Percentiles rank a stretch among this genome's conserved stretches.
Conservation (phyloP, 2,329 filamentous ascomycete species). For the Cyanodermella asteris region DNA sequence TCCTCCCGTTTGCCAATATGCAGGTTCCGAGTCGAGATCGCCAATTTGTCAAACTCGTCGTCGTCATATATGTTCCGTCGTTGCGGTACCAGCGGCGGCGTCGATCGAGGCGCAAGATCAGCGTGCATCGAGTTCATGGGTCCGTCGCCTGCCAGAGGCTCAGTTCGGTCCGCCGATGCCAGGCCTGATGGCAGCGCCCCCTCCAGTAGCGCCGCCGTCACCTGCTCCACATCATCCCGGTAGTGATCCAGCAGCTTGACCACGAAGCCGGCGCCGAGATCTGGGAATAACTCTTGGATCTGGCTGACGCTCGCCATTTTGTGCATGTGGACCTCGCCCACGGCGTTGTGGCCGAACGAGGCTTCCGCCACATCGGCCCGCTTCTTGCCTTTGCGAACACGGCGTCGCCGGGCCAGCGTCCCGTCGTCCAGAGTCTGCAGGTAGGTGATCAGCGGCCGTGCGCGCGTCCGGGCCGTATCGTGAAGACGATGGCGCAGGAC, state of each 20-base stretch:
- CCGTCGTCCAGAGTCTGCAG: constrained; percentile 23
- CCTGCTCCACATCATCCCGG: constrained; percentile 50
- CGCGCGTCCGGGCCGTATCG: constrained; percentile 38
- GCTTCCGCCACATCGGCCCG: no score
- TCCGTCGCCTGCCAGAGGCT: constrained; percentile 31
- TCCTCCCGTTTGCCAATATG: constrained; percentile 47
- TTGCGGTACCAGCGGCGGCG: constrained; percentile 21
- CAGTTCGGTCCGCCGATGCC: constrained; percentile 37
- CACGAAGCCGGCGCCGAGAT: constrained; percentile 66
- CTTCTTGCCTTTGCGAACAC: constrained; percentile 41
- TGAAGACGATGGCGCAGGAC: constrained; percentile 28
- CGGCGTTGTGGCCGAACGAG: constrained; percentile 15
- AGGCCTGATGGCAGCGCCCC: constrained; percentile 51
- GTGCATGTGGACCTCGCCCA: constrained; percentile 46
- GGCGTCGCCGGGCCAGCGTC: constrained; percentile 25
- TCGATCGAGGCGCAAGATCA: constrained; percentile 32
- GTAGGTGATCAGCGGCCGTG: constrained; percentile 38
- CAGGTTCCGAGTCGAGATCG: constrained; percentile 39
- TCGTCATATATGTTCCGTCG: constrained; percentile 59
- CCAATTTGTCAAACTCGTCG: constrained; percentile 56
- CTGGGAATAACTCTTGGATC: constrained; percentile 82
- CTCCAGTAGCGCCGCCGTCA: constrained; percentile 64
- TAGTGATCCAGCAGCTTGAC: constrained; percentile 63
- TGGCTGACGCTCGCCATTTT: constrained; percentile 67
- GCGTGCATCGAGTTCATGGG: constrained; percentile 11